phyloP scores from a whole-genome alignment of 1,139 yeast species.

The Candida neerlandica region DNA sequence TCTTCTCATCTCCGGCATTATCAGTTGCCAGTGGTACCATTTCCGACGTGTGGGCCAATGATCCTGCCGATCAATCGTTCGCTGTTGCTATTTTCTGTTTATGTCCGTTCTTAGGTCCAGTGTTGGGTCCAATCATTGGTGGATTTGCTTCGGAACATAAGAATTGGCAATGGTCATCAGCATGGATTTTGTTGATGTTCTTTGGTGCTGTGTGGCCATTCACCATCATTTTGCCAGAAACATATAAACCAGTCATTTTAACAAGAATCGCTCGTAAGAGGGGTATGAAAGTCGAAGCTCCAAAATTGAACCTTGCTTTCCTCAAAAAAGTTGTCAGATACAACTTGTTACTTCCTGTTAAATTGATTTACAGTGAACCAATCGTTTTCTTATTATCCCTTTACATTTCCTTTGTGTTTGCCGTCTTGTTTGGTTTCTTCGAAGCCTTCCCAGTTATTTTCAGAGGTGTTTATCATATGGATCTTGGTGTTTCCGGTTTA shows the following conservation, averaged over 20 bases:
- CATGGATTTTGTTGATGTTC: constrained; percentile 76
- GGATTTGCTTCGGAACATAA: constrained; percentile 71
- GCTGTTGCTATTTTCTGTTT: constrained; percentile 73
- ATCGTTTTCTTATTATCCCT: constrained; percentile 67
- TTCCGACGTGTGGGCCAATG: constrained; percentile 64
- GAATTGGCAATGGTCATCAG: constrained; percentile 73
- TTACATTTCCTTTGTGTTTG: constrained; percentile 72
- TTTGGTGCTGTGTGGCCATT: constrained; percentile 68
- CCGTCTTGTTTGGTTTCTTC: constrained; percentile 75
- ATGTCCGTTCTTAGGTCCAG: constrained; percentile 80
- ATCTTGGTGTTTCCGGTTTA: constrained; percentile 61
- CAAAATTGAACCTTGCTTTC: constrained; percentile 22
- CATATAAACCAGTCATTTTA: constrained; percentile 65
- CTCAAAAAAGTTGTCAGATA: constrained; percentile 34
- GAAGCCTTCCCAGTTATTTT: constrained; percentile 78
- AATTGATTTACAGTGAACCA: constrained; percentile 69
- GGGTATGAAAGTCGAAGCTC: constrained; percentile 49
- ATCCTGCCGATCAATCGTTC: constrained; percentile 60
- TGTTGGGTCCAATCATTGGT: constrained; percentile 80
- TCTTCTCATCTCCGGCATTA: constrained; percentile 81
- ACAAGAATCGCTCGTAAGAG: constrained; percentile 59
- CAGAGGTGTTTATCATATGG: constrained; percentile 61
- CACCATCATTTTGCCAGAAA: constrained; percentile 63
- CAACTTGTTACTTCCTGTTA: constrained; percentile 61
- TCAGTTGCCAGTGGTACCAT: constrained; percentile 88